Evolutionary conservation across 805 yeast species (phyloP).

Genomic region (Huiozyma sinensis): DNA sequence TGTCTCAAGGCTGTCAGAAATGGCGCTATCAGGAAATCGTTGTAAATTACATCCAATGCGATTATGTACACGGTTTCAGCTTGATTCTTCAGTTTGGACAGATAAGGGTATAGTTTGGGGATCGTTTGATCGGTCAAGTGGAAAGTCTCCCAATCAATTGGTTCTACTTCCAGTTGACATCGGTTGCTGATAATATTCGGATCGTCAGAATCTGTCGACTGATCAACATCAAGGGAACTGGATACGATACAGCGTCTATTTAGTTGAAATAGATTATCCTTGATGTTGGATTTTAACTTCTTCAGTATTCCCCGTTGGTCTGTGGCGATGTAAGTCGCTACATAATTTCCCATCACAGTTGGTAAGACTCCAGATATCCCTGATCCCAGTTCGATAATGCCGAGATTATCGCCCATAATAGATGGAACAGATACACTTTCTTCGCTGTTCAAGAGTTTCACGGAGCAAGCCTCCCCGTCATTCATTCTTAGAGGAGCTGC

Average conservation of each 20-base stretch:
- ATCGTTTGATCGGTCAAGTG: slow-evolving; percentile 3
- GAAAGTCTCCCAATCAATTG: slow-evolving; percentile 27
- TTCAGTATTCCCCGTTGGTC: slow-evolving; percentile 26
- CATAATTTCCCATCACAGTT: slow-evolving; percentile 20
- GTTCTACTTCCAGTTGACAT: slow-evolving; percentile 14
- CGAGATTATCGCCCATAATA: slow-evolving; percentile 2
- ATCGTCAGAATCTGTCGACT: not conserved
- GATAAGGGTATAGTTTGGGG: slow-evolving; percentile 2
- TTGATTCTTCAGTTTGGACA: not conserved
- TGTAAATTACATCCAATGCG: slow-evolving; percentile 30
- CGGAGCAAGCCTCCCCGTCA: not conserved
- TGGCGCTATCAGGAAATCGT: slow-evolving; percentile 26
- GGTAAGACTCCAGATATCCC: slow-evolving; percentile 26
- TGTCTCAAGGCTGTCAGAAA: slow-evolving; percentile 18
- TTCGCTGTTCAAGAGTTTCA: not conserved
- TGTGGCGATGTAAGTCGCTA: slow-evolving; percentile 20
- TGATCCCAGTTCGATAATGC: slow-evolving; percentile 25
- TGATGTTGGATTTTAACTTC: slow-evolving; percentile 20
- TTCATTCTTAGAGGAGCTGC: slow-evolving; percentile 11
- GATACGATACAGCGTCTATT: slow-evolving; percentile 11
- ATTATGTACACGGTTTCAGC: slow-evolving; percentile 13
- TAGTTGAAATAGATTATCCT: slow-evolving; percentile 19
- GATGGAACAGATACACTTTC: not conserved
- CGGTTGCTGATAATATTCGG: not conserved
- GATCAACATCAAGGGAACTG: slow-evolving; percentile 3